Percentiles rank a stretch among this genome's conserved stretches.
These are phyloP conservation scores for Naganishia kalamii DNA, from an alignment of 768 basidiomycete genomes.

Conservation along the genomic window DNA sequence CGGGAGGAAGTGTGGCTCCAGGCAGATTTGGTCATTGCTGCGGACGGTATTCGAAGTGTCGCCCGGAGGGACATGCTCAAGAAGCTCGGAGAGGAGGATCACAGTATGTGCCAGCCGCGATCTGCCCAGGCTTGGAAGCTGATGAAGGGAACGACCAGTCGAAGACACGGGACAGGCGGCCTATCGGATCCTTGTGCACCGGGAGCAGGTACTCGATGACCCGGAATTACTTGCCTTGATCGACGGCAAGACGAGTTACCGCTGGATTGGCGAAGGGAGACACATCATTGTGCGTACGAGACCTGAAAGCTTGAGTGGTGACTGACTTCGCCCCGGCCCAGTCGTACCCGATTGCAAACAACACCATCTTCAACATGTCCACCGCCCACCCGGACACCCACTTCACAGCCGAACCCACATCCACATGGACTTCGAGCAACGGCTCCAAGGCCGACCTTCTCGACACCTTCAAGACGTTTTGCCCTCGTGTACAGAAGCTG, in stretches of 20 bases:
- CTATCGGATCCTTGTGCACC: slow-evolving; percentile 47
- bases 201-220: slow-evolving; percentile 43
- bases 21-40: slow-evolving; percentile 47
- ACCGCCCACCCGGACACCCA: slow-evolving; percentile 48
- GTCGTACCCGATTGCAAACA: slow-evolving; percentile 48
- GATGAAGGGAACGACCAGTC: slow-evolving; percentile 19
- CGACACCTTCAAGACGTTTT: slow-evolving; percentile 45
- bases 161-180: slow-evolving; percentile 49
- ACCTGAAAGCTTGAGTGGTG: not conserved
- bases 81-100: slow-evolving; percentile 41
- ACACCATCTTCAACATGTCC: slow-evolving; percentile 48
- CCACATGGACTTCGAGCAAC: slow-evolving; percentile 44
- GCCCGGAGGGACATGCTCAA: slow-evolving; percentile 45
- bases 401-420: slow-evolving; percentile 45
- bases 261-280: slow-evolving; percentile 48
- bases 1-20: slow-evolving; percentile 32
- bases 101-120: slow-evolving; percentile 25
- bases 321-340: slow-evolving; percentile 1
- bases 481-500: slow-evolving; percentile 46
- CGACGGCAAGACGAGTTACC: slow-evolving; percentile 38
- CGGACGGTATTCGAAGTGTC: slow-evolving; percentile 48
- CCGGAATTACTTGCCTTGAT: slow-evolving; percentile 47
- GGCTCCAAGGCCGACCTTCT: slow-evolving; percentile 48
- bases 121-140: not conserved
- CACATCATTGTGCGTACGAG: slow-evolving; percentile 46